Evolutionary conservation across 495 filamentous ascomycete genomes (phyloP).

Genomic region (Aspergillus steynii): DNA sequence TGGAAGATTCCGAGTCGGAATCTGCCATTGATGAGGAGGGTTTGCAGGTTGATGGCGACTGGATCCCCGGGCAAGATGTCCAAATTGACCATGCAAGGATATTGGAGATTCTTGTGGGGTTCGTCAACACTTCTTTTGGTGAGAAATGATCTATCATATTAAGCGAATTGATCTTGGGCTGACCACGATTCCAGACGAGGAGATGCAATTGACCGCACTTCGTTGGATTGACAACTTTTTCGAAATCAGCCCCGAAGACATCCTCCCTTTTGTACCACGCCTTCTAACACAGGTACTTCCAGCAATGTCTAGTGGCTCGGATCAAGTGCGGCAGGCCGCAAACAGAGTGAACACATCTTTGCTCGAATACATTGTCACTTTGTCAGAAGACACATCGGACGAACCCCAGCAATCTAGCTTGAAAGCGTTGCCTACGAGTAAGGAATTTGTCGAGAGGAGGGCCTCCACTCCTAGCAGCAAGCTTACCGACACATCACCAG

Average conservation of each 20-base stretch:
- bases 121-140: slow-evolving; percentile 83
- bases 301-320: slow-evolving; percentile 88
- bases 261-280: slow-evolving; percentile 91
- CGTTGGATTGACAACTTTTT: slow-evolving; percentile 97
- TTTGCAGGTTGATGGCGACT: slow-evolving; percentile 76
- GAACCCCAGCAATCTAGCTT: slow-evolving; percentile 30
- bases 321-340: slow-evolving; percentile 85
- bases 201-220: slow-evolving; percentile 85
- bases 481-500: slow-evolving; percentile 39
- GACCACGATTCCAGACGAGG: slow-evolving; percentile 60
- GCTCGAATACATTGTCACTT: slow-evolving; percentile 85
- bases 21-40: slow-evolving; percentile 62
- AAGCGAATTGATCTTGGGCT: slow-evolving; percentile 1
- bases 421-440: slow-evolving; percentile 43
- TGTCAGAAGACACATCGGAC: slow-evolving; percentile 69
- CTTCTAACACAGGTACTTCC: slow-evolving; percentile 90
- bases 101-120: slow-evolving; percentile 86
- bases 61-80: slow-evolving; percentile 96
- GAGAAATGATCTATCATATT: slow-evolving; percentile 17
- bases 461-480: slow-evolving; percentile 50
- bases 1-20: slow-evolving; percentile 61
- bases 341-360: slow-evolving; percentile 85
- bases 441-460: slow-evolving; percentile 52
- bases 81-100: slow-evolving; percentile 91
- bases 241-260: slow-evolving; percentile 95